These are phyloP conservation scores for Mitragyna speciosa DNA, from an alignment of 257 asterid genomes.

Conservation along the genomic window DNA sequence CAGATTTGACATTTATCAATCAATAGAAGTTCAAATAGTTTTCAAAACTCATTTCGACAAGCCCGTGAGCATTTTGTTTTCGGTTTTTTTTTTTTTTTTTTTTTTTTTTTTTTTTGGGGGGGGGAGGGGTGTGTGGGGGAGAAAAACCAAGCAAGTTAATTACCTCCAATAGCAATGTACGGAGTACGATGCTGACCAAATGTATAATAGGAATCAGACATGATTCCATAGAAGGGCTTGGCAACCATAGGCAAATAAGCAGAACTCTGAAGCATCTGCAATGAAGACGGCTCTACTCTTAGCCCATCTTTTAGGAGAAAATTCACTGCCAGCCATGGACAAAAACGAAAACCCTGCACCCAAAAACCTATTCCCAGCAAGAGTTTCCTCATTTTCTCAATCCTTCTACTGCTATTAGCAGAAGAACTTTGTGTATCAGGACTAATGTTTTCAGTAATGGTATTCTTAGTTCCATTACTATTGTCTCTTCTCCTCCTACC, in stretches of 20 bases:
- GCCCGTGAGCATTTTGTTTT: not conserved
- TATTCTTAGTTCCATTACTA: not conserved
- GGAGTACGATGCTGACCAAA: conserved; percentile 87
- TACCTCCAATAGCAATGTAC: conserved; percentile 71
- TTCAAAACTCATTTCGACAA: not conserved
- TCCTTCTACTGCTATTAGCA: not conserved
- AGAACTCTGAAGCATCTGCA: conserved; percentile 83
- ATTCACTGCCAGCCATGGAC: conserved; percentile 85
- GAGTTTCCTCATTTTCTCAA: conserved; percentile 44
- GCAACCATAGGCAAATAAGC: conserved; percentile 88
- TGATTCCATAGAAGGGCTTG: conserved; percentile 70
- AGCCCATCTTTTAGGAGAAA: conserved; percentile 83
- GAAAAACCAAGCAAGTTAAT: not conserved
- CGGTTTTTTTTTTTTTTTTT: no score
- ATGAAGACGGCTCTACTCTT: conserved; percentile 68
- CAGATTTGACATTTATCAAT: not conserved
- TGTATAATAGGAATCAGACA: conserved; percentile 71
- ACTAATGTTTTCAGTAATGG: not conserved
- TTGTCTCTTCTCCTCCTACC: conserved; percentile 12
- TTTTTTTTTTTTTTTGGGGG: no score
- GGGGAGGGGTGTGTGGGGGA: no score
- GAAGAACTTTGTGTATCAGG: not conserved
- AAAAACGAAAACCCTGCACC: conserved; percentile 81
- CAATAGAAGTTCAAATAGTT: not conserved
- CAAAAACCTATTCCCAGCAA: conserved; percentile 70